phyloP scores from a whole-genome alignment of 768 basidiomycete genomes.

The Boletus pseudo-olivaceus region DNA sequence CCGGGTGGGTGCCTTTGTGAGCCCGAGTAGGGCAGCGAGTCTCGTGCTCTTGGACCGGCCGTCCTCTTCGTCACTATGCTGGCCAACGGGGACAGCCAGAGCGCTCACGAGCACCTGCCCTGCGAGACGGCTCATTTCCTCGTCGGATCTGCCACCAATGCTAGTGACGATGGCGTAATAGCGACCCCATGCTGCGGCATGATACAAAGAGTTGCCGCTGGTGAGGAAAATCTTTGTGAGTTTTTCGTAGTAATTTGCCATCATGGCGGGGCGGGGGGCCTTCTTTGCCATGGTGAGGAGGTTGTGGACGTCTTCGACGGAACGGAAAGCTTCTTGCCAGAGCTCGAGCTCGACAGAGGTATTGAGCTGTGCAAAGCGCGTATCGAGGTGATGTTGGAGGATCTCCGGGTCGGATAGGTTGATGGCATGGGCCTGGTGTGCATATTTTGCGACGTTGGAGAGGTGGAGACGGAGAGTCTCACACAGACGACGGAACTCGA shows the following conservation, averaged over 20 bases:
- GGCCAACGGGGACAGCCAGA: constrained; percentile 86
- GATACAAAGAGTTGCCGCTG: constrained; percentile 91
- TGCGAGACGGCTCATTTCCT: constrained; percentile 76
- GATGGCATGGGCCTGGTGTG: constrained; percentile 90
- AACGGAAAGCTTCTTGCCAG: constrained; percentile 99
- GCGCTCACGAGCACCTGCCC: constrained; percentile 91
- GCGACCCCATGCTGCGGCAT: constrained; percentile 92
- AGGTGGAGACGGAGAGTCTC: constrained; percentile 95
- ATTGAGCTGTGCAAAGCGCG: constrained; percentile 94
- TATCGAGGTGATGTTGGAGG: constrained; percentile 93
- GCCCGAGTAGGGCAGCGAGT: constrained; percentile 80
- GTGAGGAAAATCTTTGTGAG: constrained; percentile 95
- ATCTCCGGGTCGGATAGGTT: constrained; percentile 95
- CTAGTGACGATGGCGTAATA: constrained; percentile 73
- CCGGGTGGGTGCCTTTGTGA: constrained; percentile 81
- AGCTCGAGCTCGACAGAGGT: constrained; percentile 96
- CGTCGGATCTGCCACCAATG: constrained; percentile 71
- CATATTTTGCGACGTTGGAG: constrained; percentile 90
- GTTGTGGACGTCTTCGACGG: constrained; percentile 97
- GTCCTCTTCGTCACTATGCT: constrained; percentile 49
- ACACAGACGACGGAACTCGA: constrained; percentile 95
- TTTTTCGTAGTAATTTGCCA: constrained; percentile 99
- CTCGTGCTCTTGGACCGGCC: constrained; percentile 68
- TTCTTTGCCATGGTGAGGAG: constrained; percentile 92
- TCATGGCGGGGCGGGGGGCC: constrained; percentile 89